Evolutionary conservation across 371 early-diverging fungal genomes (phyloP).

Genomic region (Dinochytrium kinnereticum): DNA sequence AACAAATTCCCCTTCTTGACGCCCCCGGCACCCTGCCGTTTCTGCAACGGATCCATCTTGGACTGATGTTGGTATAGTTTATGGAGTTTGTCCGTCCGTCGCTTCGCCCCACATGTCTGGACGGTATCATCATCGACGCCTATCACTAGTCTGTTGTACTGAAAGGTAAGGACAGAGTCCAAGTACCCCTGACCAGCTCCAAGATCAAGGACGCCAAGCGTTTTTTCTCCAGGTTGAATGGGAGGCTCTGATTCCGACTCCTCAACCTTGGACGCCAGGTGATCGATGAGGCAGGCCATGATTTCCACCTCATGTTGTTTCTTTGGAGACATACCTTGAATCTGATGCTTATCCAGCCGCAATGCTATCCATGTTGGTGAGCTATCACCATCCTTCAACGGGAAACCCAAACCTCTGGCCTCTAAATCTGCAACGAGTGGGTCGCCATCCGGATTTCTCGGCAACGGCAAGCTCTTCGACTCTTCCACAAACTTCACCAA

Average conservation of each 20-base stretch:
- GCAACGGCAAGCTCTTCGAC: conserved; percentile 22
- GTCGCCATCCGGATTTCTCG: conserved; percentile 23
- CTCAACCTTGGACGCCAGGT: conserved; percentile 23
- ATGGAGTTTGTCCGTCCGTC: conserved; percentile 62
- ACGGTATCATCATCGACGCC: conserved; percentile 79
- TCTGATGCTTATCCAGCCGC: conserved; percentile 26
- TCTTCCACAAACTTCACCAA: conserved; percentile 35
- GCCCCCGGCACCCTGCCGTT: neutral
- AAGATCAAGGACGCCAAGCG: conserved; percentile 38
- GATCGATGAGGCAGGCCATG: conserved; percentile 52
- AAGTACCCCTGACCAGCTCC: conserved; percentile 74
- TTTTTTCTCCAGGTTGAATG: neutral
- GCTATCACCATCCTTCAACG: neutral
- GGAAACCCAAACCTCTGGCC: neutral
- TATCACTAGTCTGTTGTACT: conserved; percentile 71
- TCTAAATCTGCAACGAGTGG: neutral
- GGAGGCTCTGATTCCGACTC: neutral
- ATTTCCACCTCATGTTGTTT: conserved; percentile 75
- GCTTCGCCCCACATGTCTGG: conserved; percentile 81
- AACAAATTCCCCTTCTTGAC: conserved; percentile 18
- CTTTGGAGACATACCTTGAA: conserved; percentile 77
- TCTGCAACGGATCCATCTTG: conserved; percentile 20
- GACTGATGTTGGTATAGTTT: conserved; percentile 38
- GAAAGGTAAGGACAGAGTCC: conserved; percentile 73
- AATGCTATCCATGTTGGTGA: neutral